A percentile compares a stretch with the other conserved stretches of the same genome.
Evolutionary conservation across 1,284 basidiomycete species (phyloP).

Genomic region (Heterobasidion occidentale): DNA sequence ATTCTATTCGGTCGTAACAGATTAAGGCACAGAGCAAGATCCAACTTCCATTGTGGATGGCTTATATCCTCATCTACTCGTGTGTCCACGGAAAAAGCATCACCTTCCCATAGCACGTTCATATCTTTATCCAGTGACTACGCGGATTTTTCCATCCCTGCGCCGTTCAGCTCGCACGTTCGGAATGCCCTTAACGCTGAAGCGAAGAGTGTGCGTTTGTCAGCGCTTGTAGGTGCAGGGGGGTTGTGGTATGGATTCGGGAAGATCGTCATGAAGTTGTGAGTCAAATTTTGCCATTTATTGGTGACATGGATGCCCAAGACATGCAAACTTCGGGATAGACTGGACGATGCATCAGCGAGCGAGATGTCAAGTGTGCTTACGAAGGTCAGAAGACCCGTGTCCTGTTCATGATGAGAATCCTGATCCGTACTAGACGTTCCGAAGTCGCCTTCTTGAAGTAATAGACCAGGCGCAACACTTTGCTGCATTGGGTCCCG

Average conservation of each 20-base stretch:
- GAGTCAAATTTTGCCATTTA: slow-evolving; percentile 18
- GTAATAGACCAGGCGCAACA: slow-evolving; percentile 88
- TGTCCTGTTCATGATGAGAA: not conserved
- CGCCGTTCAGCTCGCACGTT: slow-evolving; percentile 68
- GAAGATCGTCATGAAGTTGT: slow-evolving; percentile 76
- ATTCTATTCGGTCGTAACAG: slow-evolving; percentile 27
- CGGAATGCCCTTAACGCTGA: slow-evolving; percentile 82
- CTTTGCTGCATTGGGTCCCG: slow-evolving; percentile 66
- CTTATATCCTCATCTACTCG: slow-evolving; percentile 78
- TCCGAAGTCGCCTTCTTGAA: slow-evolving; percentile 70
- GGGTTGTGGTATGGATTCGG: slow-evolving; percentile 90
- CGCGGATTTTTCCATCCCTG: slow-evolving; percentile 78
- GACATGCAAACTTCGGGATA: slow-evolving; percentile 18
- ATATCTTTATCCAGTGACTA: slow-evolving; percentile 50
- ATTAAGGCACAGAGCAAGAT: slow-evolving; percentile 69
- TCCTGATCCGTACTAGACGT: slow-evolving; percentile 45
- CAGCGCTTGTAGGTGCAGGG: slow-evolving; percentile 77
- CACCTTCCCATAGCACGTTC: slow-evolving; percentile 1
- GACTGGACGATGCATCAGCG: slow-evolving; percentile 64
- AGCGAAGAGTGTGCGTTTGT: slow-evolving; percentile 71
- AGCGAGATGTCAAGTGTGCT: slow-evolving; percentile 64
- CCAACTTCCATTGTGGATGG: slow-evolving; percentile 83
- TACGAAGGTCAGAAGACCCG: slow-evolving; percentile 42
- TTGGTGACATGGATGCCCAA: not conserved
- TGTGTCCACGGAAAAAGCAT: slow-evolving; percentile 25